A percentile compares a stretch with the other conserved stretches of the same genome.
phyloP scores from a whole-genome alignment of 495 filamentous ascomycete species.

The Daldinia concentrica region DNA sequence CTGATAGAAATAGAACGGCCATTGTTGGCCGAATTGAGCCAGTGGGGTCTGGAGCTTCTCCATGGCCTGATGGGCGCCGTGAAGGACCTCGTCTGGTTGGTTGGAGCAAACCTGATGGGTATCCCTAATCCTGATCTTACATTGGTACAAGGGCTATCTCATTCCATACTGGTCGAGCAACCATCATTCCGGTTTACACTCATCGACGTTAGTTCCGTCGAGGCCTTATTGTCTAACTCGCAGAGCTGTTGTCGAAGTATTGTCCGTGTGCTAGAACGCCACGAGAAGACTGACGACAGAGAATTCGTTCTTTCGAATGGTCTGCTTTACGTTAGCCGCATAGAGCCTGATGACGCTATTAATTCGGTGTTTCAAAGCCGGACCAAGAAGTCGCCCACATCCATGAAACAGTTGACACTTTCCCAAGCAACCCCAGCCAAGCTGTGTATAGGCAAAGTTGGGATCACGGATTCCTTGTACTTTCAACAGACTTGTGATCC shows the following conservation, averaged over 20 bases:
- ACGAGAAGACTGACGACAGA: not conserved
- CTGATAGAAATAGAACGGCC: not conserved
- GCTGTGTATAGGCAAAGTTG: not conserved
- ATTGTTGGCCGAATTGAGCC: not conserved
- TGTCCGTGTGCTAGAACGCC: not conserved
- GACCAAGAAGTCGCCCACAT: not conserved
- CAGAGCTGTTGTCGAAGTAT: not conserved
- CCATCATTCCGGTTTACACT: not conserved
- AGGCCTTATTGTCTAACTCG: not conserved
- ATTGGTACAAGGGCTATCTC: not conserved
- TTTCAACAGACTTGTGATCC: not conserved
- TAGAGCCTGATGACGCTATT: not conserved
- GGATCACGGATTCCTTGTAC: not conserved
- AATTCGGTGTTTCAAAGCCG: not conserved
- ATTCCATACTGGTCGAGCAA: not conserved
- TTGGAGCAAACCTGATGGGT: not conserved
- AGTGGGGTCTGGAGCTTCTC: not conserved
- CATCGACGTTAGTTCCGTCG: not conserved
- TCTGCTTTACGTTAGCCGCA: not conserved
- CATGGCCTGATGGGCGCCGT: not conserved
- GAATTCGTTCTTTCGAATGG: not conserved
- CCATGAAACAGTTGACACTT: not conserved
- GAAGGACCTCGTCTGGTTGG: not conserved
- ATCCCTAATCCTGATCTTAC: not conserved
- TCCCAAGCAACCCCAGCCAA: not conserved